Evolutionary conservation across 441 rosid species (phyloP), one percentile per base, ranked within the genome.

Genomic region (Eutrema salsugineum): DNA sequence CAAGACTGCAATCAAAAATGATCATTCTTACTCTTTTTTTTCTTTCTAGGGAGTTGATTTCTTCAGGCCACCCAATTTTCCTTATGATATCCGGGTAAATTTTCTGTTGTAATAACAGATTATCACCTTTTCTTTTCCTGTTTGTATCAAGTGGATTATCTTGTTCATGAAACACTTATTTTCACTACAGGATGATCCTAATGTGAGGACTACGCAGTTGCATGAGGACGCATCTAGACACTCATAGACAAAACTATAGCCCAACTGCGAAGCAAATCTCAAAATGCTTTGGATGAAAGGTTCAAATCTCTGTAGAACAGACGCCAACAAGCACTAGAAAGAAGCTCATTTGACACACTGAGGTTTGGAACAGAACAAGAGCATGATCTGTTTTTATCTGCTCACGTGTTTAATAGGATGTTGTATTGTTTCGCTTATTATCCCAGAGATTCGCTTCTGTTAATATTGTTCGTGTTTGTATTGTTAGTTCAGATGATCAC

Each of bases 141-240:
- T 32, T 11, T 65, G 38, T 33, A 51, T 56, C 56, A 48, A 44
- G 5, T 49, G 17, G 58, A 28, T 8, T 55, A 43, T 14, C 36
- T 65, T 57, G 27, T 36, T 30, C 42, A 66, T 38, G 53, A 17
- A 19, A 28, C 14, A 28, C 36, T 2, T 56, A 43, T 50, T 46
- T 60, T 67, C 15, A 58, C 22, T 70, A 42, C 86, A 85, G 94
- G 97, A 91, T 61, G 94, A 91, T 63, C 83, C 92, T 42, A 91
- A 83, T 69, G 94, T 88, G 77, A 86, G 97, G 82, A 68, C 90
- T 6, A 73, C 94, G 2, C 97, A 87, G 76, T 73, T 89, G 75
- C 97, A 88, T 44, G 94, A 91, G 36, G 89, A 87, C 53, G 80
- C 89, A 17, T 82, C 94, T 50, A 85, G 97, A 77, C 93, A 91